A percentile compares a stretch with the other conserved stretches of the same genome.
Conservation (phyloP, 2,329 filamentous ascomycete genomes). For the Botrytis cinerea region DNA sequence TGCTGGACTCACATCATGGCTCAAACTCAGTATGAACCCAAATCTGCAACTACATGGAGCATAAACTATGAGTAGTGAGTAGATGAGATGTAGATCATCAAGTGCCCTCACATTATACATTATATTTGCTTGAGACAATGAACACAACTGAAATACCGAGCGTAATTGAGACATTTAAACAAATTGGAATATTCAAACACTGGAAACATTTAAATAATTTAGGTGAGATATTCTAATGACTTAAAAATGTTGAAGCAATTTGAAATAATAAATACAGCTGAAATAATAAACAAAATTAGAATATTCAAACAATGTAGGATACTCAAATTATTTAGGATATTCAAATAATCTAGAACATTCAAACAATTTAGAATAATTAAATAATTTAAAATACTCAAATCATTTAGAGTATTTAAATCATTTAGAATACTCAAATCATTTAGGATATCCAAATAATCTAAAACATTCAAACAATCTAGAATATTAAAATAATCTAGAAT, state of each 20-base stretch:
- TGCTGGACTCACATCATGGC: neutral
- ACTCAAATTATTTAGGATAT: too few species aligned
- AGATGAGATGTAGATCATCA: neutral
- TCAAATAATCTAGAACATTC: too few species aligned
- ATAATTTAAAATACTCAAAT: too few species aligned
- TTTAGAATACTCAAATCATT: too few species aligned
- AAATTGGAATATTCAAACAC: neutral
- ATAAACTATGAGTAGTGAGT: neutral
- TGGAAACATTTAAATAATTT: neutral
- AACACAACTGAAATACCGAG: neutral
- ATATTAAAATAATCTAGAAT: too few species aligned
- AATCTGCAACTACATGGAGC: neutral
- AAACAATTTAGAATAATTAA: too few species aligned
- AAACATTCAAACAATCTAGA: too few species aligned
- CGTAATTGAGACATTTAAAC: neutral
- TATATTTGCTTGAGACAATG: neutral
- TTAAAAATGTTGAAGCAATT: neutral
- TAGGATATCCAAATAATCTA: too few species aligned
- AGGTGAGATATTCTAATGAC: neutral
- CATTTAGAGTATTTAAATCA: too few species aligned
- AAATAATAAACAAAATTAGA: too few species aligned
- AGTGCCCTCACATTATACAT: neutral
- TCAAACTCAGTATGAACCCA: neutral
- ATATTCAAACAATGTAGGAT: too few species aligned
- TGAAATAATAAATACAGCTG: too few species aligned